Conservation (phyloP, 2,329 filamentous ascomycete species). For the Xylaria sp. region DNA sequence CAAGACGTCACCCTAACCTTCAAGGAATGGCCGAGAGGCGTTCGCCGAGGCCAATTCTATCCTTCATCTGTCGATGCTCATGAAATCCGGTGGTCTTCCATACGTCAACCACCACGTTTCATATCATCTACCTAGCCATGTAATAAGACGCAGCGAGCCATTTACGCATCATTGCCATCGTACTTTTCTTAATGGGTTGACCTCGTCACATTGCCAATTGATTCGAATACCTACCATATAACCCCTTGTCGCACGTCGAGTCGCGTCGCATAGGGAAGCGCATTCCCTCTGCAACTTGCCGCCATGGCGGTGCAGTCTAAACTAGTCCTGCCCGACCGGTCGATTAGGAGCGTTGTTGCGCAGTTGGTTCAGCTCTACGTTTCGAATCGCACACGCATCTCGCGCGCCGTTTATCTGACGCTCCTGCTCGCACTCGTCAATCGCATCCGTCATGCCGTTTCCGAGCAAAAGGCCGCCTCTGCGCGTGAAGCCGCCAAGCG, state of each 20-base stretch:
- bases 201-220: conserved; percentile 17
- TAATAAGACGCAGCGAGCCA: conserved; percentile 39
- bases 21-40: conserved; percentile 8
- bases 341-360: conserved; percentile 72
- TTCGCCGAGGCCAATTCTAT: conserved; percentile 22
- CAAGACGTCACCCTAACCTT: conserved; percentile 45
- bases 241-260: conserved; percentile 13
- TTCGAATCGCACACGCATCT: conserved; percentile 82
- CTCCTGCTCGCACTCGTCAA: conserved; percentile 84
- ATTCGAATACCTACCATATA: conserved; percentile 2
- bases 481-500: conserved; percentile 71
- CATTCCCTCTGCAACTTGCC: conserved; percentile 29
- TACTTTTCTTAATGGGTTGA: conserved; percentile 39
- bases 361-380: conserved; percentile 79
- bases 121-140: conserved; percentile 38
- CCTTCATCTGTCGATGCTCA: not conserved
- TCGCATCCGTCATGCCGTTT: conserved; percentile 89
- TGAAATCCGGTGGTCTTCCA: conserved; percentile 1
- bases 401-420: conserved; percentile 83
- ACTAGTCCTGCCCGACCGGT: conserved; percentile 71
- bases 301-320: conserved; percentile 82
- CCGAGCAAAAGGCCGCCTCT: conserved; percentile 90
- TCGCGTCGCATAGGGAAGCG: conserved; percentile 37
- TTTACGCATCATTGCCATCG: conserved; percentile 14
- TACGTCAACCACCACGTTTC: conserved; percentile 5